Evolutionary conservation across 1,284 basidiomycete genomes (phyloP).

Genomic region (Leccinum griseonigrum): DNA sequence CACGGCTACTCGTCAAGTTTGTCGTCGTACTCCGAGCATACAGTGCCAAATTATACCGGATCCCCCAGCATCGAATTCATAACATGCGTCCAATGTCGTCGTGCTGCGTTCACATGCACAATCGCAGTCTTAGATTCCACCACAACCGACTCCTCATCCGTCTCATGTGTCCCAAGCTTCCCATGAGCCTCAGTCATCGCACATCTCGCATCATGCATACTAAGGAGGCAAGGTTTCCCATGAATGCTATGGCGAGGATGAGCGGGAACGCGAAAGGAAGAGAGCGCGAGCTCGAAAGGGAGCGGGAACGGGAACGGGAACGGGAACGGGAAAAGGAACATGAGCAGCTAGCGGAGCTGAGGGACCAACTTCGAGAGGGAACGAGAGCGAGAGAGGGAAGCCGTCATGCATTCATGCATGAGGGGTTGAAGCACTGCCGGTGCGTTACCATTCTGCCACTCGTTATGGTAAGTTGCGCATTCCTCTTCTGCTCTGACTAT

Average conservation of each 20-base stretch:
- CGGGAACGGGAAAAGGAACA: slow-evolving; percentile 25
- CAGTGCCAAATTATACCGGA: slow-evolving; percentile 12
- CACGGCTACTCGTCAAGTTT: slow-evolving; percentile 19
- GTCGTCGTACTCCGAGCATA: slow-evolving; percentile 21
- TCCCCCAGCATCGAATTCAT: slow-evolving; percentile 18
- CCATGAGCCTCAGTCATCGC: slow-evolving; percentile 11
- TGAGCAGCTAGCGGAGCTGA: slow-evolving; percentile 22
- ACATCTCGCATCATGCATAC: slow-evolving; percentile 18
- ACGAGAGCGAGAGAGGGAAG: slow-evolving; percentile 28
- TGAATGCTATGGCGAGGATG: slow-evolving; percentile 12
- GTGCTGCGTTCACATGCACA: slow-evolving; percentile 21
- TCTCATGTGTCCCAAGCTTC: slow-evolving; percentile 20
- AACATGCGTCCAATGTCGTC: slow-evolving; percentile 11
- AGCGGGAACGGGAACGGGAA: slow-evolving; percentile 32
- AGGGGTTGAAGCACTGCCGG: slow-evolving; percentile 63
- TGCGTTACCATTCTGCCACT: slow-evolving; percentile 59
- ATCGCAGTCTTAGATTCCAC: slow-evolving; percentile 23
- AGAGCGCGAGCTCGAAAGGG: slow-evolving; percentile 22
- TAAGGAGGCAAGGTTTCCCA: slow-evolving; percentile 22
- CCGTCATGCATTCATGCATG: slow-evolving; percentile 21
- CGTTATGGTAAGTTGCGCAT: slow-evolving; percentile 52
- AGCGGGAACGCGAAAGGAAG: slow-evolving; percentile 24
- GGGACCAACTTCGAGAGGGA: slow-evolving; percentile 28
- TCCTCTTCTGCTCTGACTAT: neutral
- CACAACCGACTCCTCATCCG: slow-evolving; percentile 18